Evolutionary conservation across 768 basidiomycete species (phyloP).

Genomic region (Lentinula sp.): DNA sequence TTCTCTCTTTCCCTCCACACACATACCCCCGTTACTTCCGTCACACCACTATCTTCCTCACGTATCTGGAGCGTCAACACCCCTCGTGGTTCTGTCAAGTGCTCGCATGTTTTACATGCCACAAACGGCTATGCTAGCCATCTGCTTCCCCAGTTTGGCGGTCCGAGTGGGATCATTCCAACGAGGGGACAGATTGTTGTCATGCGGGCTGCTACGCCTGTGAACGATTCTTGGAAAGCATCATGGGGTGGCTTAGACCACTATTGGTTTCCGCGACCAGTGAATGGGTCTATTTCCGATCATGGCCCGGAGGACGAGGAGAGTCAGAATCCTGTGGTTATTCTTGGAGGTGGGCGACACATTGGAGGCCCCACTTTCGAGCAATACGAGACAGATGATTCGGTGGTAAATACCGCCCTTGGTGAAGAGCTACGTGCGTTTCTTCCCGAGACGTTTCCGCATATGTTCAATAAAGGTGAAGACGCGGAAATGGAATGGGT

Average conservation of each 20-base stretch:
- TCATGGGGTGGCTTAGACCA: constrained; percentile 52
- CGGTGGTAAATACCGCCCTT: constrained; percentile 39
- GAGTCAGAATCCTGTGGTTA: constrained; percentile 49
- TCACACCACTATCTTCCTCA: constrained; percentile 19
- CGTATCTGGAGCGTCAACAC: constrained; percentile 37
- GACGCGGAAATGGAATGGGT: constrained; percentile 80
- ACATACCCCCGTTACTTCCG: constrained; percentile 59
- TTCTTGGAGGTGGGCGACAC: constrained; percentile 68
- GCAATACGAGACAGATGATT: constrained; percentile 54
- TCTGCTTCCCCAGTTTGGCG: constrained; percentile 45
- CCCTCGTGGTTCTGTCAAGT: constrained; percentile 38
- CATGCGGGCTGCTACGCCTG: constrained; percentile 27
- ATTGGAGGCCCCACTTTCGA: constrained; percentile 33
- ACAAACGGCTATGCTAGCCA: constrained; percentile 60
- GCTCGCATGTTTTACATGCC: constrained; percentile 51
- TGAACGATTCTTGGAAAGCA: constrained; percentile 31
- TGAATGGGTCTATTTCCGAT: constrained; percentile 17
- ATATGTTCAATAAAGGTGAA: constrained; percentile 37
- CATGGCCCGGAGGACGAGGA: constrained; percentile 5
- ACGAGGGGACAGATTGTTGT: constrained; percentile 49
- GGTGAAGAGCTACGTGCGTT: constrained; percentile 48
- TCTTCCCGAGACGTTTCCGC: constrained; percentile 52
- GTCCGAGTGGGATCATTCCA: constrained; percentile 39
- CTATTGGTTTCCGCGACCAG: constrained; percentile 79
- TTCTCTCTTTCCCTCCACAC: constrained; percentile 61